These are phyloP conservation scores for Dactylellina parvicollis DNA, from an alignment of 2,329 filamentous ascomycete species.

Conservation along the genomic window DNA sequence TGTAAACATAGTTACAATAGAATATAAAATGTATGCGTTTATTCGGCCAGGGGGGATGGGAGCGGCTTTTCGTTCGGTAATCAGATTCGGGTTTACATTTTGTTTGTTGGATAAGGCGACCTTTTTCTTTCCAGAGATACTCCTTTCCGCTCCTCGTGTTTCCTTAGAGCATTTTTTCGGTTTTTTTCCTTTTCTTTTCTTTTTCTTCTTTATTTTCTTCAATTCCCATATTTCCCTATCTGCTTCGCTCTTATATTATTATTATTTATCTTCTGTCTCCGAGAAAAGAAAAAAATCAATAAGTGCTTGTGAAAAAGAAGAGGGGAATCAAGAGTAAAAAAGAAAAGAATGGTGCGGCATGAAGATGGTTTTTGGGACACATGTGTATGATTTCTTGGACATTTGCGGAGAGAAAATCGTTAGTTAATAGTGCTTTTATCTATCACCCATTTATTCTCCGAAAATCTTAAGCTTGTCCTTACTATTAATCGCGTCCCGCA, in stretches of 20 bases:
- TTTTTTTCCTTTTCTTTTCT: slow-evolving; percentile 19
- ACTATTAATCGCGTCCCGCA: slow-evolving; percentile 14
- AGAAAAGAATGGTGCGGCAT: neutral
- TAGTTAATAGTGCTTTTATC: slow-evolving; percentile 14
- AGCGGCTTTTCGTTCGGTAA: slow-evolving; percentile 1
- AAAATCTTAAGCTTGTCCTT: slow-evolving; percentile 6
- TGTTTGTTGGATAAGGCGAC: slow-evolving; percentile 47
- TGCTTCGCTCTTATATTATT: slow-evolving; percentile 15
- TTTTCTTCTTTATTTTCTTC: neutral
- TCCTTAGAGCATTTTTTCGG: slow-evolving; percentile 31
- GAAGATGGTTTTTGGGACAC: neutral
- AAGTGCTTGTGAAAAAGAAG: neutral
- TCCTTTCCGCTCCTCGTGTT: slow-evolving; percentile 24
- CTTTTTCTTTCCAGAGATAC: slow-evolving; percentile 43
- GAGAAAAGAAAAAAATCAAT: slow-evolving; percentile 23
- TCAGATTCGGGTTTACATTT: slow-evolving; percentile 28
- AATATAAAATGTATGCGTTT: slow-evolving; percentile 16
- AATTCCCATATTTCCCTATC: slow-evolving; percentile 4
- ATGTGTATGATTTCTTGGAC: neutral
- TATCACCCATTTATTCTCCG: slow-evolving; percentile 34
- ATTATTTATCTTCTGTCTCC: slow-evolving; percentile 27
- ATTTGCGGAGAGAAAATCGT: neutral
- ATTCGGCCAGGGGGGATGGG: neutral
- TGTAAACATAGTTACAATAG: slow-evolving; percentile 36
- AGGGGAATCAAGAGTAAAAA: neutral